Evolutionary conservation across 75 land plant species (phyloP), one percentile per base, ranked within the genome.

Genomic region (Gnetum montanum): DNA sequence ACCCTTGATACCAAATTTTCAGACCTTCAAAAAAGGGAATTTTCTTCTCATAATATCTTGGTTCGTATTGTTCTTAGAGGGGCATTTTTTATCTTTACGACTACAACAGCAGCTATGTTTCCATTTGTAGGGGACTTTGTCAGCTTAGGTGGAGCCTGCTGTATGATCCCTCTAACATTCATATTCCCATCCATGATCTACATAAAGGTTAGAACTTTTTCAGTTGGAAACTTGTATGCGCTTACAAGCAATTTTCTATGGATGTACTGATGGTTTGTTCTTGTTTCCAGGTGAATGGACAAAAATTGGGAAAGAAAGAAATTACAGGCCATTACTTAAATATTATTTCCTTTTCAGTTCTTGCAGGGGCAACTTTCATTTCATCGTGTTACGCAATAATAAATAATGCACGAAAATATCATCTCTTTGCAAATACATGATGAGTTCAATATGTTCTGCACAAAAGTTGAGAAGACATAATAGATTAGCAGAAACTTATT

Each of bases 121-220:
- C 83, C 83, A n/a, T 80, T 80, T 67, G 52, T 80, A 41, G 79
- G 80, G 6, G 83, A 80, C 41, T 80, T 80, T 43, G 44, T 69
- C 15, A 71, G 64, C 37, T 35, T 80, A 0, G 11, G 49, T 3
- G 83, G 83, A 25, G 62, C 83, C 5, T 51, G 75, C 33, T 31
- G 66, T 11, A 59, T 67, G 20, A 26, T 71, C 35, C 66, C 83
- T 16, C 38, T 79, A 4, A 67, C 70, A 13, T 71, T 76, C 24
- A 38, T 71, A 0, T 68, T 80, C 34, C 67, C 79, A 3, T 67
- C 66, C 59, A 54, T 66, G 63, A 75, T 80, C 36, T 76, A 62
- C 40, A 19, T 80, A 55, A 80, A 63, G 70, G 83, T 75, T 47
- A 46, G 8, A 29, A 23, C 7, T 2, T 8, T 40, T 13, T 1